Percentiles rank a stretch among this genome's conserved stretches.
Evolutionary conservation across 148 eudicot species (phyloP).

Genomic region (Amaranthus cruentus): DNA sequence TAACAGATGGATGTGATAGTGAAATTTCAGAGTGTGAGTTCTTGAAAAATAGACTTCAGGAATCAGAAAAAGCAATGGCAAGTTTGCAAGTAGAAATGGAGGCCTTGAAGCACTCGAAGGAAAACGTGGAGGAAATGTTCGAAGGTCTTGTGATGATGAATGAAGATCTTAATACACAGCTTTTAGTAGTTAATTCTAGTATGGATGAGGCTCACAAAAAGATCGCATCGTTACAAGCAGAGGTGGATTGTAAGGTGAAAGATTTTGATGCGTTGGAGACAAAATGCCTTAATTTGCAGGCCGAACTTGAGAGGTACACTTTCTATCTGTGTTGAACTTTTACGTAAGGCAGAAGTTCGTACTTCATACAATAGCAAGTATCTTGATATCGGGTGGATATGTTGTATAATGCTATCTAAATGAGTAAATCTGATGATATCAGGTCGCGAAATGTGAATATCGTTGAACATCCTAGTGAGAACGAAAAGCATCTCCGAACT

Average conservation of each 20-base stretch:
- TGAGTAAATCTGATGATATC: constrained; percentile 21
- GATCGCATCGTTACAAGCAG: constrained; percentile 34
- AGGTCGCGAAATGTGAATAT: constrained; percentile 38
- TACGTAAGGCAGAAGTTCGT: not conserved
- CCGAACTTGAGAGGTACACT: constrained; percentile 57
- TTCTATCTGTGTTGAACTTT: not conserved
- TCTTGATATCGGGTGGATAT: not conserved
- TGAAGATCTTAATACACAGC: constrained; percentile 49
- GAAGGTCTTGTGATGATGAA: constrained; percentile 34
- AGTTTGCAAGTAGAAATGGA: constrained; percentile 39
- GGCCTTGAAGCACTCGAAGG: constrained; percentile 31
- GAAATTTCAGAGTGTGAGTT: constrained; percentile 21
- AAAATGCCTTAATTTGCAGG: constrained; percentile 39
- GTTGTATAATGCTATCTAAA: too few relatives aligned
- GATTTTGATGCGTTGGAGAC: constrained; percentile 43
- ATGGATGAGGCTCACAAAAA: constrained; percentile 34
- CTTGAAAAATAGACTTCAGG: constrained; percentile 33
- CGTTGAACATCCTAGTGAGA: constrained; percentile 23
- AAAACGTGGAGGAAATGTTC: constrained; percentile 31
- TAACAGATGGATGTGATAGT: constrained; percentile 17
- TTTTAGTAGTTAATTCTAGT: constrained; percentile 34
- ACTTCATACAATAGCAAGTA: not conserved
- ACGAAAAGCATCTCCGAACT: constrained; percentile 44
- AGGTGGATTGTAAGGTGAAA: constrained; percentile 32
- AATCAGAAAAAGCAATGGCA: constrained; percentile 30